These are phyloP conservation scores for Amylocystis lapponica DNA, from an alignment of 768 basidiomycete species.

Conservation along the genomic window DNA sequence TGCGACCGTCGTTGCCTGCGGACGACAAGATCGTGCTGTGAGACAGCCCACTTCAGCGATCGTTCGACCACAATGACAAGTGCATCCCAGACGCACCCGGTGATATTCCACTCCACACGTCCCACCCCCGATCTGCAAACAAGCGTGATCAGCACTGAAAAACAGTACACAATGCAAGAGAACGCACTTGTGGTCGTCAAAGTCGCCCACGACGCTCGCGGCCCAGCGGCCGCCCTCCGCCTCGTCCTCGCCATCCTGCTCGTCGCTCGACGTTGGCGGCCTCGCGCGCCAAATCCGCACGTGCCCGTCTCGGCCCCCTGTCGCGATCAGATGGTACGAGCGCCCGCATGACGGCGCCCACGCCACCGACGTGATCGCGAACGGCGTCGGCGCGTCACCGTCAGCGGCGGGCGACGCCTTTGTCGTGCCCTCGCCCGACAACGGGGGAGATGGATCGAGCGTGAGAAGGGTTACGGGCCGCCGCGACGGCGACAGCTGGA, in stretches of 20 bases:
- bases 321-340: conserved; percentile 91
- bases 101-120: conserved; percentile 93
- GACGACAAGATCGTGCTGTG: conserved; percentile 75
- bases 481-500: conserved; percentile 65
- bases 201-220: conserved; percentile 74
- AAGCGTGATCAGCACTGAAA: conserved; percentile 3
- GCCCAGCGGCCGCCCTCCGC: conserved; percentile 60
- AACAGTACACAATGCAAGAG: not conserved
- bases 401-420: conserved; percentile 17
- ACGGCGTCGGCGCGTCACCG: conserved; percentile 36
- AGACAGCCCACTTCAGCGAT: not conserved
- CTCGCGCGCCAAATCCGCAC: conserved; percentile 87
- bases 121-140: conserved; percentile 62
- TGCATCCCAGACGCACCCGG: conserved; percentile 44
- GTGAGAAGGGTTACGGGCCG: conserved; percentile 60
- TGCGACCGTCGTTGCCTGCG: conserved; percentile 76
- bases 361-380: conserved; percentile 74
- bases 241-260: conserved; percentile 23
- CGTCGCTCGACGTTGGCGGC: conserved; percentile 36
- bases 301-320: conserved; percentile 80
- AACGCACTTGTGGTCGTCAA: conserved; percentile 75
- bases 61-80: not conserved
- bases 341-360: conserved; percentile 96
- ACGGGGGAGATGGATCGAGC: conserved; percentile 45
- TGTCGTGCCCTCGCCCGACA: conserved; percentile 18